Evolutionary conservation across 2,329 filamentous ascomycete genomes (phyloP).

Genomic region (Xylaria sp.): DNA sequence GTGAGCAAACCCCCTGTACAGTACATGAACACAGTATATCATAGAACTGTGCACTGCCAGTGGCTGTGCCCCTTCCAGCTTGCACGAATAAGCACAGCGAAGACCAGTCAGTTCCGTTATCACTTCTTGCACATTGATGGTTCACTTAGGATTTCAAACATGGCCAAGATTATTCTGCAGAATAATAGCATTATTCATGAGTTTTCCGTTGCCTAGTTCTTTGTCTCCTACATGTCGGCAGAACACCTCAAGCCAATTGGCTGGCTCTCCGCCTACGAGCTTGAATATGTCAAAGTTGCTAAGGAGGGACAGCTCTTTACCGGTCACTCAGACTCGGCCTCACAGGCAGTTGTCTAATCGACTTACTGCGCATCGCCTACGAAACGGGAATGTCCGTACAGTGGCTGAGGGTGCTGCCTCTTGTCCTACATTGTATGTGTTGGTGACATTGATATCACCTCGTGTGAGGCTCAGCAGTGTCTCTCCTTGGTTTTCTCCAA

Average conservation of each 20-base stretch:
- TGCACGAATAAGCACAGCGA: neutral
- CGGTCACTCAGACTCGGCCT: neutral
- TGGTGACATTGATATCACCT: neutral
- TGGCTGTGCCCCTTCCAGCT: conserved; percentile 12
- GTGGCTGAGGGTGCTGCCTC: neutral
- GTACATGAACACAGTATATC: neutral
- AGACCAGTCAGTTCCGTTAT: neutral
- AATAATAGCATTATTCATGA: neutral
- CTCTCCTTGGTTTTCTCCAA: neutral
- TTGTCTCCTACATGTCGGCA: neutral
- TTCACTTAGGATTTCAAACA: neutral
- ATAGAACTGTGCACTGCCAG: neutral
- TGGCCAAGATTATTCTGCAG: neutral
- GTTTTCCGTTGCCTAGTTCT: neutral
- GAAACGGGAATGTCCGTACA: neutral
- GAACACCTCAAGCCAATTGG: neutral
- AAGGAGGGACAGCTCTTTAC: neutral
- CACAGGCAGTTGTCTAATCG: neutral
- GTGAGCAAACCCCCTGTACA: conserved; percentile 14
- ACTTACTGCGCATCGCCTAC: neutral
- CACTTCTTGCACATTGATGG: neutral
- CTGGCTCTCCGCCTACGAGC: neutral
- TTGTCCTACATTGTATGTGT: neutral
- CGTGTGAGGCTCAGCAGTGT: neutral
- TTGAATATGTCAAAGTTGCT: neutral